Conservation (phyloP, 768 basidiomycete species). For the Tricholoma saponaceum region DNA sequence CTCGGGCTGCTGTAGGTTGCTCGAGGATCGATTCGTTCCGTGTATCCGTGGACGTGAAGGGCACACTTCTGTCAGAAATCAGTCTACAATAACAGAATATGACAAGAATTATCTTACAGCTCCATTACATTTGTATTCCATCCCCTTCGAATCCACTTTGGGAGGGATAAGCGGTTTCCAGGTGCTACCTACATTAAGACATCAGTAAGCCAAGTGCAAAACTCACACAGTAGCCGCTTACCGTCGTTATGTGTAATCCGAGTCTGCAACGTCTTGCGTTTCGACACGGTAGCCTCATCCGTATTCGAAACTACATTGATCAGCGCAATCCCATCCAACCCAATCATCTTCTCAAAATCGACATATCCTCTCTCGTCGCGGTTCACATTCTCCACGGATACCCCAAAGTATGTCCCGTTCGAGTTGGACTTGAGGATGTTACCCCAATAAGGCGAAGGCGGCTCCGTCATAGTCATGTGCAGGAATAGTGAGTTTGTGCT, state of each 20-base stretch:
- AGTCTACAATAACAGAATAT: not conserved
- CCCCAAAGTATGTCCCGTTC: conserved; percentile 94
- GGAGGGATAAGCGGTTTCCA: conserved; percentile 88
- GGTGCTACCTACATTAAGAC: conserved; percentile 55
- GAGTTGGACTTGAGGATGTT: conserved; percentile 94
- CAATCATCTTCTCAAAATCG: conserved; percentile 97
- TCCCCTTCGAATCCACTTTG: conserved; percentile 66
- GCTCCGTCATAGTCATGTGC: conserved; percentile 89
- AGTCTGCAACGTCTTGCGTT: conserved; percentile 73
- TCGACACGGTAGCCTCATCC: conserved; percentile 63
- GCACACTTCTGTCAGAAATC: conserved; percentile 59
- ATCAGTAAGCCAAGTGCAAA: conserved; percentile 1
- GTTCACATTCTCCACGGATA: conserved; percentile 86
- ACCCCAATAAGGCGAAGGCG: conserved; percentile 76
- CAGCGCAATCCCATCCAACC: conserved; percentile 92
- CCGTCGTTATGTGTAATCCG: conserved; percentile 98
- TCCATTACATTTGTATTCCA: conserved; percentile 61
- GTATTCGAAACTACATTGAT: conserved; percentile 89
- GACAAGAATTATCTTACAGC: conserved; percentile 42
- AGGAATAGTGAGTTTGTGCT: conserved; percentile 91
- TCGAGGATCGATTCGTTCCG: conserved; percentile 83
- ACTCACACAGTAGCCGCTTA: conserved; percentile 25
- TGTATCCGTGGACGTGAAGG: conserved; percentile 93
- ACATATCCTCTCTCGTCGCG: conserved; percentile 85
- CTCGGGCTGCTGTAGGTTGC: conserved; percentile 94